Conservation (phyloP, 2,329 filamentous ascomycete species). For the Pestalotiopsis sp. region DNA sequence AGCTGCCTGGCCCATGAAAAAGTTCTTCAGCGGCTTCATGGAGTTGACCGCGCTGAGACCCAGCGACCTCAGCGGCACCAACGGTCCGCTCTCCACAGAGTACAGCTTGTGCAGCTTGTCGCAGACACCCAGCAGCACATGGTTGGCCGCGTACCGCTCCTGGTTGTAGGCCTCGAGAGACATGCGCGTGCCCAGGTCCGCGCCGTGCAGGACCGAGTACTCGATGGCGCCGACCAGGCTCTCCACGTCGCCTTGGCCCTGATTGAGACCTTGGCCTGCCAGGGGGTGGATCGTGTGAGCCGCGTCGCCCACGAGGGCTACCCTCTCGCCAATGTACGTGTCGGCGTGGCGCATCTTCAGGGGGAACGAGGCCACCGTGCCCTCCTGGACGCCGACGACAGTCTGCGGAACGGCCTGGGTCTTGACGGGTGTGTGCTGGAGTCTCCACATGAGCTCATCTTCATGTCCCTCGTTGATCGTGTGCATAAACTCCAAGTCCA, state of each 20-base stretch:
- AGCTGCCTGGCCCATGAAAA: conserved; percentile 78
- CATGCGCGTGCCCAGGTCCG: conserved; percentile 81
- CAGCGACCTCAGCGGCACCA: conserved; percentile 78
- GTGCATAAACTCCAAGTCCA: conserved; percentile 85
- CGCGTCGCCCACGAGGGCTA: conserved; percentile 90
- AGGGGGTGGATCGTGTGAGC: conserved; percentile 95
- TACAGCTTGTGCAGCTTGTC: conserved; percentile 95
- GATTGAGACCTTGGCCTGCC: conserved; percentile 91
- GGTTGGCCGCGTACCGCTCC: conserved; percentile 83
- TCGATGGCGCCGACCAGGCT: conserved; percentile 75
- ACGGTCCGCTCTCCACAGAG: conserved; percentile 74
- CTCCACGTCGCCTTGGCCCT: conserved; percentile 87
- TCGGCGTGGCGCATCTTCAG: conserved; percentile 92
- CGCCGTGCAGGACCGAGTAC: conserved; percentile 77
- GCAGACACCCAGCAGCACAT: conserved; percentile 74
- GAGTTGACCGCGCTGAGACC: conserved; percentile 78
- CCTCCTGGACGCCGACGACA: conserved; percentile 73
- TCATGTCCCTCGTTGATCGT: conserved; percentile 59
- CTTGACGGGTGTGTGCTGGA: conserved; percentile 66
- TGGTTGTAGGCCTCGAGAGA: conserved; percentile 80
- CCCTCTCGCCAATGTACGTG: conserved; percentile 86
- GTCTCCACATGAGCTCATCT: conserved; percentile 84
- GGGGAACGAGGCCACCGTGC: conserved; percentile 86
- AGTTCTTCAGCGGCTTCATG: conserved; percentile 75
- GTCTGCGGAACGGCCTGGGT: conserved; percentile 63